Evolutionary conservation across 495 filamentous ascomycete species (phyloP), one percentile per base, ranked within the genome.

Genomic region (Poronia punctata): DNA sequence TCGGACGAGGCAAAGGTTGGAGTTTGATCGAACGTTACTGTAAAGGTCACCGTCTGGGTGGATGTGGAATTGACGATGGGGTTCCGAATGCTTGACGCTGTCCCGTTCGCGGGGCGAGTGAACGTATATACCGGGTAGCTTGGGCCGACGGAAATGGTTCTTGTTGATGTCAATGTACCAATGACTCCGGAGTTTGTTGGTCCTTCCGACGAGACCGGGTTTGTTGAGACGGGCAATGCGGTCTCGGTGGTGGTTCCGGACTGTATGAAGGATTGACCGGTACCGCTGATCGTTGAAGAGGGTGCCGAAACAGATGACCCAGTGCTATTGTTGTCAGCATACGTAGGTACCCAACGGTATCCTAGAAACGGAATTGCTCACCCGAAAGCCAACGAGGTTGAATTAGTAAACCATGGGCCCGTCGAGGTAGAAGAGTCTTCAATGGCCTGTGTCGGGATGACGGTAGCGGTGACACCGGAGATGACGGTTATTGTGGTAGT

Each of bases 1-100:
- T 47, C 45, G 1, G 31, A 41, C 3, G 48, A 52, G 8, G 41
- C 39, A n/a, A 36, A 50, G 18, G 28, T 39, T 3, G 46, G 39
- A 5, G 41, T 40, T 6, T 30, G 17, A 24, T 31, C 27, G 8
- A 46, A 38, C 3, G 48, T 46, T 19, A 51, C 23, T 15, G 40
- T 45, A 4, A 44, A 41, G 3, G 40, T 48, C 19, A 46, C 9
- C 16, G 48, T 46, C 11, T 0, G 33, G 19, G 38, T 11, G 10
- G 42, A 34, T 18, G 10, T 21, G 9, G 35, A 25, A 21, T 19
- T 32, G 12, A 19, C n/a, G 12, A 7, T 6, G 17, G 38, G n/a
- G 17, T 21, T 31, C 4, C 26, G 23, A 24, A 19, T 30, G 11
- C 26, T 32, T 19, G 27, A 40, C 22, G 32, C 21, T 12, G 27